phyloP scores from a whole-genome alignment of 345 rosid genomes.

The Dipteronia dyeriana region DNA sequence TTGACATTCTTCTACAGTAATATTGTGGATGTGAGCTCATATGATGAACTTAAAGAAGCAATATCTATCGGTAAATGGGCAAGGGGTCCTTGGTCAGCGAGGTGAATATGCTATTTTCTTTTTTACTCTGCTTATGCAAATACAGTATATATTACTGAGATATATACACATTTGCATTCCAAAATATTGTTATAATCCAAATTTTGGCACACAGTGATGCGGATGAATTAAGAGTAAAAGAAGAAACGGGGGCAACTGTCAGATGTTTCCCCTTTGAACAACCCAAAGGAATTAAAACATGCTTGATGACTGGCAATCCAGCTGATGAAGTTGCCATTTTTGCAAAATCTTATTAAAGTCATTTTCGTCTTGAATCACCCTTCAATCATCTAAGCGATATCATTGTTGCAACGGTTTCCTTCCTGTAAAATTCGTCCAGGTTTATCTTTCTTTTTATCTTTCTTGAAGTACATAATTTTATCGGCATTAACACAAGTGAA shows the following conservation, averaged over 20 bases:
- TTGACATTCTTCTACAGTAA: conserved; percentile 52
- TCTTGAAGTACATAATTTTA: background rate
- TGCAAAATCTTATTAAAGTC: conserved; percentile 71
- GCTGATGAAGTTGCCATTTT: conserved; percentile 87
- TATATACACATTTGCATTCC: background rate
- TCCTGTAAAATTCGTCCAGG: background rate
- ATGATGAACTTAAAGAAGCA: conserved; percentile 76
- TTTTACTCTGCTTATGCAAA: background rate
- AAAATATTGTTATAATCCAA: background rate
- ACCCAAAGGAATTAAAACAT: conserved; percentile 57
- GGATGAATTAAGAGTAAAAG: conserved; percentile 79
- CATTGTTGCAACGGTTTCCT: background rate
- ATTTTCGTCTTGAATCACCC: background rate
- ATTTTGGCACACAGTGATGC: conserved; percentile 54
- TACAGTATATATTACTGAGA: background rate
- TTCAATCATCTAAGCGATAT: background rate
- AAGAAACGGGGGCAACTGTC: conserved; percentile 95
- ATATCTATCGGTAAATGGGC: conserved; percentile 91
- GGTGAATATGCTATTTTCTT: conserved; percentile 32
- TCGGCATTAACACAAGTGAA: background rate
- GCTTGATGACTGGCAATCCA: conserved; percentile 82
- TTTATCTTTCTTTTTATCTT: background rate
- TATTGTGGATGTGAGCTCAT: conserved; percentile 82
- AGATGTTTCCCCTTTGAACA: conserved; percentile 92
- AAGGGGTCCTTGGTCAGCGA: conserved; percentile 93